Conservation (phyloP, 345 rosid species). For the Euphorbia pulcherrima region DNA sequence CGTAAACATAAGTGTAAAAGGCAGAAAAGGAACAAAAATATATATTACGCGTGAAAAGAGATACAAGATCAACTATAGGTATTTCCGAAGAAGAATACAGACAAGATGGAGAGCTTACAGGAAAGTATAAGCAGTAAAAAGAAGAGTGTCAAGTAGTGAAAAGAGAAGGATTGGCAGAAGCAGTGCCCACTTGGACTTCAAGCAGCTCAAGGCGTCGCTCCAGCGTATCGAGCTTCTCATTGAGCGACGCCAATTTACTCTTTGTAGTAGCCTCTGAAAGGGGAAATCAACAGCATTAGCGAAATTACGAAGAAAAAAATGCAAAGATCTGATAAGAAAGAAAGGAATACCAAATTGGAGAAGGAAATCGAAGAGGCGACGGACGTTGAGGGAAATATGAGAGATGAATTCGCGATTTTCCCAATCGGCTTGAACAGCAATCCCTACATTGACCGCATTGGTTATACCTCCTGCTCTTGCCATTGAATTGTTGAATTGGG, state of each 20-base stretch:
- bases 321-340: background rate
- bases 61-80: background rate
- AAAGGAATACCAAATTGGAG: conserved; percentile 66
- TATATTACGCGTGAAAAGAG: background rate
- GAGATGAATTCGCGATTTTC: conserved; percentile 98
- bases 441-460: conserved; percentile 98
- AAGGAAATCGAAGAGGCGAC: conserved; percentile 97
- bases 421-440: conserved; percentile 99
- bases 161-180: conserved; percentile 77
- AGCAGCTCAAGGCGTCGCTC: conserved; percentile 87
- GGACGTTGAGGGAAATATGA: conserved; percentile 92
- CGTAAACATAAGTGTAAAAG: background rate
- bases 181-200: conserved; percentile 88
- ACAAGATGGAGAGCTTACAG: background rate
- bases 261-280: conserved; percentile 78
- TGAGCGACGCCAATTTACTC: conserved; percentile 74
- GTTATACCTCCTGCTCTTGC: conserved; percentile 96
- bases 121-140: background rate
- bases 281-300: background rate
- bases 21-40: background rate
- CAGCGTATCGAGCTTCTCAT: conserved; percentile 77
- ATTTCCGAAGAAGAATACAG: background rate
- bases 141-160: conserved; percentile 48
- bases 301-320: background rate
- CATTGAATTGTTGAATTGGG: conserved; percentile 35